phyloP scores from a whole-genome alignment of 495 filamentous ascomycete genomes.

The Penicillium antarcticum region DNA sequence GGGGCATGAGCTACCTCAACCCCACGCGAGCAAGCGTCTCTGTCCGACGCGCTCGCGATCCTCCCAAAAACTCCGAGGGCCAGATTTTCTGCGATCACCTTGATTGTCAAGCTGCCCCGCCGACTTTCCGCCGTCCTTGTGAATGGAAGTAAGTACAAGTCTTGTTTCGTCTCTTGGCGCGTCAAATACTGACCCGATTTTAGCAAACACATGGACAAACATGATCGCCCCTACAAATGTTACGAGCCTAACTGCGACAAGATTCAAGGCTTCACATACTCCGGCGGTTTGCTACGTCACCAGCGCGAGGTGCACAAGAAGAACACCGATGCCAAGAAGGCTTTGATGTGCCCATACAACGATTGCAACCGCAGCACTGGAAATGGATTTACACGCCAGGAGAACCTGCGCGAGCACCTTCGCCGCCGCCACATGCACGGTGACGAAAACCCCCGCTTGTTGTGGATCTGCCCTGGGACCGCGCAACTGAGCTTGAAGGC shows the following conservation, averaged over 20 bases:
- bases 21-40: slow-evolving; percentile 44
- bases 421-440: slow-evolving; percentile 72
- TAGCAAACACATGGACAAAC: slow-evolving; percentile 97
- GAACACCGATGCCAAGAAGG: slow-evolving; percentile 78
- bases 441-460: slow-evolving; percentile 39
- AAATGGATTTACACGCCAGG: slow-evolving; percentile 78
- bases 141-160: slow-evolving; percentile 78
- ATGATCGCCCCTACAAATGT: slow-evolving; percentile 88
- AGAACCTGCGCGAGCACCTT: slow-evolving; percentile 89
- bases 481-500: slow-evolving; percentile 22
- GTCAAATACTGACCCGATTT: slow-evolving; percentile 15
- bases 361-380: slow-evolving; percentile 86
- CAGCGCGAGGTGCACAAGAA: slow-evolving; percentile 88
- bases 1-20: slow-evolving; percentile 36
- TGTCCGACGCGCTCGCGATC: slow-evolving; percentile 50
- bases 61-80: slow-evolving; percentile 61
- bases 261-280: slow-evolving; percentile 89
- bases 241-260: slow-evolving; percentile 74
- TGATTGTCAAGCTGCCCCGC: slow-evolving; percentile 53
- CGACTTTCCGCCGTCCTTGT: slow-evolving; percentile 74
- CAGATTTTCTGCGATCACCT: slow-evolving; percentile 66
- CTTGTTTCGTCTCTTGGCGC: not conserved
- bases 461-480: slow-evolving; percentile 26
- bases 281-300: slow-evolving; percentile 81
- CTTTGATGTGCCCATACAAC: slow-evolving; percentile 73